phyloP scores from a whole-genome alignment of 2,329 filamentous ascomycete genomes.

The Trichophyton benhamiae region DNA sequence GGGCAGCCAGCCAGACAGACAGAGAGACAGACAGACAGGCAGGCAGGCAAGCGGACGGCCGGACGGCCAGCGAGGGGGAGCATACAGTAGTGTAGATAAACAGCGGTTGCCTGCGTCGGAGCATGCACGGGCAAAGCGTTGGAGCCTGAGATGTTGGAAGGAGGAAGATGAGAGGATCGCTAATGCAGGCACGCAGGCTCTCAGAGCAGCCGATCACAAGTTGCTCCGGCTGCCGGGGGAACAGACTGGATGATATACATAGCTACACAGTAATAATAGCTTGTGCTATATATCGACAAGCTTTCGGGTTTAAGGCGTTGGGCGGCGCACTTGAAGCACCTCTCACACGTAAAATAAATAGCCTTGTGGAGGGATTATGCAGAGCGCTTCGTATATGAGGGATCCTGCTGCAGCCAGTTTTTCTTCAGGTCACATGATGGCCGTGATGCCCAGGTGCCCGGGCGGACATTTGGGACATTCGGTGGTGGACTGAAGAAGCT shows the following conservation, averaged over 20 bases:
- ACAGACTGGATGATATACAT: background rate
- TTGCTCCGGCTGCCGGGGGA: background rate
- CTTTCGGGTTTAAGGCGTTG: background rate
- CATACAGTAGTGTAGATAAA: background rate
- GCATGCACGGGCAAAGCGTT: background rate
- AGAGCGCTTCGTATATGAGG: background rate
- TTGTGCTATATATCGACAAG: background rate
- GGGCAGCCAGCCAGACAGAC: too few species aligned
- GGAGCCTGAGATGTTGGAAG: background rate
- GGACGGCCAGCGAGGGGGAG: too few species aligned
- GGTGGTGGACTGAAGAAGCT: too few species aligned
- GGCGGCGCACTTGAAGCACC: background rate
- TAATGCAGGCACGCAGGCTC: background rate
- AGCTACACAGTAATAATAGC: background rate
- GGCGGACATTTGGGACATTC: too few species aligned
- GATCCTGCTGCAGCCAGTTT: background rate
- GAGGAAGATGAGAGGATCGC: background rate
- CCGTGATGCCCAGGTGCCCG: too few species aligned
- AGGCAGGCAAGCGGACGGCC: too few species aligned
- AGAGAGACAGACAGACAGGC: too few species aligned
- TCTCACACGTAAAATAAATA: background rate
- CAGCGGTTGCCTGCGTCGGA: too few species aligned
- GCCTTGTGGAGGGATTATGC: background rate
- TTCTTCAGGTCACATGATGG: background rate
- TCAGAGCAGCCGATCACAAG: background rate